Evolutionary conservation across 2,329 filamentous ascomycete species (phyloP), one percentile per base, ranked within the genome.

Genomic region (Neopestalotiopsis sp.): DNA sequence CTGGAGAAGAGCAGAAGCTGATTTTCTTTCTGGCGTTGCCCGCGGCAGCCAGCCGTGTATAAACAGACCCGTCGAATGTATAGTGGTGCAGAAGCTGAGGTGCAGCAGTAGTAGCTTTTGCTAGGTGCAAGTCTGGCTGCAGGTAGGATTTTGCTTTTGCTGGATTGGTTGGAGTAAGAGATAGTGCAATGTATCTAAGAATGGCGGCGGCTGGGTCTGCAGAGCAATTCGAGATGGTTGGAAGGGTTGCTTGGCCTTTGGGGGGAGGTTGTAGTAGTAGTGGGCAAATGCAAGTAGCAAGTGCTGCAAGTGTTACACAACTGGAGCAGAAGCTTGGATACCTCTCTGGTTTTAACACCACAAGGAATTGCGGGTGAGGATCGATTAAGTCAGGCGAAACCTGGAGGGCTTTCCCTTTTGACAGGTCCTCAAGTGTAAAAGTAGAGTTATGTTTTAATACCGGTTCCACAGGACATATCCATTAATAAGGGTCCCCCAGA

Each of bases 1-100:
- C 9, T n/a, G 9, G 32, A 28, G 14, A 24, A n/a, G 14, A 14
- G 17, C 17, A 59, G 17, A 13, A 59, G 57, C 24, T 59, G 24
- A 10, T 30, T 28, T 30, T 34, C 30, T 34, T 34, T 38, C n/a
- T 34, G 32, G 59, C 59, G 59, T 62, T 62, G 59, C 59, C 59
- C 59, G 59, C 59, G 59, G 59, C 59, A 62, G 59, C 59, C 30
- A 40, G 59, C 59, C 59, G n/a, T 62, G 30, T 30, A 61, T 61
- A 34, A 40, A 62, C 34, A 62, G 34, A 38, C 59, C 45, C 45
- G 45, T 17, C 45, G 45, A 20, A 52, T 52, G 34, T 62, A 38
- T 38, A 38, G 34, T 38, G 40, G 28, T 40, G 59, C 34, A 49
- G 61, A 64, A 64, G 34, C 20, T 45, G 61, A n/a, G 59, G 14